phyloP scores from a whole-genome alignment of 257 asterid species.

The Solanum virginianum region DNA sequence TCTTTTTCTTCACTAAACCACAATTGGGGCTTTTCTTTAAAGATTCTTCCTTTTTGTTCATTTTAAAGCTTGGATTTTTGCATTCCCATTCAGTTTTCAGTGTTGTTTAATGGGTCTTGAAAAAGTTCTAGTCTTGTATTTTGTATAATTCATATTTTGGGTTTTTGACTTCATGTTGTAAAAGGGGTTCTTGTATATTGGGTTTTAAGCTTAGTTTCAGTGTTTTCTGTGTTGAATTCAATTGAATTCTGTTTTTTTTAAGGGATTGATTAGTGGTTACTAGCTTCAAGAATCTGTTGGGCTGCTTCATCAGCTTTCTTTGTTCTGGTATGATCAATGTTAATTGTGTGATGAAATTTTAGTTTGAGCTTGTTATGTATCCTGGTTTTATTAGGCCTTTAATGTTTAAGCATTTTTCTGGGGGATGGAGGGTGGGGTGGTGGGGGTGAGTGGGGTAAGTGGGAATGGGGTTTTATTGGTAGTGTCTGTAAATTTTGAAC shows the following conservation, averaged over 20 bases:
- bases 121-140: neutral
- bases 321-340: neutral
- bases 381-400: neutral
- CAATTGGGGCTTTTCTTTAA: slow-evolving; percentile 10
- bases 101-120: neutral
- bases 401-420: neutral
- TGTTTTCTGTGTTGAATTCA: neutral
- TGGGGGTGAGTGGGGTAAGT: neutral
- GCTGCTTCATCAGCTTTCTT: neutral
- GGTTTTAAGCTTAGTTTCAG: neutral
- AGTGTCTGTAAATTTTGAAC: neutral
- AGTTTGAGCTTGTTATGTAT: neutral
- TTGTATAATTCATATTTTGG: neutral
- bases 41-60: neutral
- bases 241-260: neutral
- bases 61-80: neutral
- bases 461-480: neutral
- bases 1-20: neutral
- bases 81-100: neutral
- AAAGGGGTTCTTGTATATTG: neutral
- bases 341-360: neutral
- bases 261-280: neutral
- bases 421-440: neutral
- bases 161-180: neutral
- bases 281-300: neutral